phyloP scores from a whole-genome alignment of 1,284 basidiomycete species.

The Volvariella volvacea region DNA sequence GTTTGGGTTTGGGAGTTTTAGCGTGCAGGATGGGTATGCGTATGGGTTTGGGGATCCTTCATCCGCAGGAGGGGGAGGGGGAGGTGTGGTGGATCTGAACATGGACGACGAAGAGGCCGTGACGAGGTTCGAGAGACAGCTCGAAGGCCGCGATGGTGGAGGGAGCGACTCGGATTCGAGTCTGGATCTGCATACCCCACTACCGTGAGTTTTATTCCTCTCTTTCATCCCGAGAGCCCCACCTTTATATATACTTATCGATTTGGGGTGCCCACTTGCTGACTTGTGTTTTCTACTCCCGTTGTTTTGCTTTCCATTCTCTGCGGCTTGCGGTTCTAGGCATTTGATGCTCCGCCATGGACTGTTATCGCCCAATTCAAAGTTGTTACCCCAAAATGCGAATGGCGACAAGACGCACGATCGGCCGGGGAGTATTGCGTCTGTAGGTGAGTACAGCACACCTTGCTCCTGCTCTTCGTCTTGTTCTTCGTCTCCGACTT shows the following conservation, averaged over 20 bases:
- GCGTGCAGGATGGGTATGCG: too few relatives aligned
- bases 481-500: too few relatives aligned
- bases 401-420: too few relatives aligned
- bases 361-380: constrained; percentile 68
- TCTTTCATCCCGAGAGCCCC: neutral
- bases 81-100: constrained; percentile 2
- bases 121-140: constrained; percentile 22
- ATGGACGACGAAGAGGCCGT: constrained; percentile 19
- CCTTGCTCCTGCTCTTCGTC: too few relatives aligned
- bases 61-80: constrained; percentile 4
- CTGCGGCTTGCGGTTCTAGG: constrained; percentile 30
- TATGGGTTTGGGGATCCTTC: neutral
- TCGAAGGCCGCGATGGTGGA: constrained; percentile 24
- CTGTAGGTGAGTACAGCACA: constrained; percentile 32
- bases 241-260: too few relatives aligned
- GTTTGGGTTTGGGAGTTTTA: neutral
- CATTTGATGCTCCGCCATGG: constrained; percentile 71
- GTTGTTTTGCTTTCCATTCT: too few relatives aligned
- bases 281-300: too few relatives aligned
- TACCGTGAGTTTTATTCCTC: constrained; percentile 57
- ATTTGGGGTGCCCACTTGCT: too few relatives aligned
- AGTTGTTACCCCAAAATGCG: constrained; percentile 39
- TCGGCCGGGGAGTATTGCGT: constrained; percentile 24
- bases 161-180: constrained; percentile 58
- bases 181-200: constrained; percentile 68